Evolutionary conservation across 306 rosid species (phyloP), one percentile per base, ranked within the genome.

Genomic region (Lagenaria siceraria): DNA sequence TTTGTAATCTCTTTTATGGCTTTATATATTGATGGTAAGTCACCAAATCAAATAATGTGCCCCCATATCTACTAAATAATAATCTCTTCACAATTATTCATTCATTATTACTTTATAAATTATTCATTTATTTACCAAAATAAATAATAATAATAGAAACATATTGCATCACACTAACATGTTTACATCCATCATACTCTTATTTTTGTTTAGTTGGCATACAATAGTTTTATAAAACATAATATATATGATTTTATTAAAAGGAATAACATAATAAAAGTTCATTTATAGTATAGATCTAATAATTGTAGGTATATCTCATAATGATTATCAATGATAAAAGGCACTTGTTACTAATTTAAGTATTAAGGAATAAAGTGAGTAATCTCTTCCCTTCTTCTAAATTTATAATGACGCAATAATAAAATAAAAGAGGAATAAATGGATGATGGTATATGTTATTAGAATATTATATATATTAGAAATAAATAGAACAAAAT

Each of bases 1-100:
- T 42, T 48, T 71, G 58, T 48, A 71, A 48, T 71, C 76, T 71
- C 59, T 69, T 21, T 69, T 40, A 66, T 66, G 74, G 75, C 55
- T 43, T 43, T 42, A 69, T 18, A 69, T 69, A n/a, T 69, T 69
- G n/a, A 42, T 42, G 75, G 46, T 22, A 69, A 24, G 75, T 11
- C 36, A 42, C 55, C 55, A 42, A 40, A 69, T 69, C 52, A 66
- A 66, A 64, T 33, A 33, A 64, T 29, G 43, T 22, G 24, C 71
- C 71, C 48, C 68, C 60, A 19, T 54, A 58, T 15, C 19, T 12
- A 5, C 3, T 29, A 29, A 27, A 13, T 22, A 27, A 13, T 22
- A 58, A 58, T 60, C 36, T 60, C 13, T 46, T 46, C n/a, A 60
- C 33, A 10, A 22, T 62, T 31, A 27, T 43, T 43, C 52, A 12